Evolutionary conservation across 2,329 filamentous ascomycete species (phyloP).

Genomic region (Hortaea werneckii): DNA sequence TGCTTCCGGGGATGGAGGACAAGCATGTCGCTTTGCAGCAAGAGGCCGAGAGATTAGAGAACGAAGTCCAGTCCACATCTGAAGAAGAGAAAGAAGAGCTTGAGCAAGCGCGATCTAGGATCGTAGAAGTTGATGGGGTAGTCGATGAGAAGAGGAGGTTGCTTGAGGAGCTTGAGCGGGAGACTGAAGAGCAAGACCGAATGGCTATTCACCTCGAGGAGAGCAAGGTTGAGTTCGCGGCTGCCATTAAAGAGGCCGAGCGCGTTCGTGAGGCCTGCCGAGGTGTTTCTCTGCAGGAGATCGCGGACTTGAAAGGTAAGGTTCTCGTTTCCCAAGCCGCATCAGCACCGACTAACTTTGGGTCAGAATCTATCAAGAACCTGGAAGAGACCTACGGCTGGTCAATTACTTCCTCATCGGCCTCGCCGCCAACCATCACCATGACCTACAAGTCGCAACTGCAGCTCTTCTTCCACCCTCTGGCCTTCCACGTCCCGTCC

Average conservation of each 20-base stretch:
- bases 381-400: conserved; percentile 61
- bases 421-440: conserved; percentile 53
- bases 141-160: conserved; percentile 59
- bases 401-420: conserved; percentile 53
- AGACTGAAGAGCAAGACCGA: conserved; percentile 57
- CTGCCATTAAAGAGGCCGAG: conserved; percentile 74
- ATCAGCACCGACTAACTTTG: conserved; percentile 24
- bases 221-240: conserved; percentile 58
- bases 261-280: conserved; percentile 76
- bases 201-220: conserved; percentile 53
- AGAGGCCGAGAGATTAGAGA: conserved; percentile 55
- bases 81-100: conserved; percentile 75
- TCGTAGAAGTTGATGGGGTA: conserved; percentile 55
- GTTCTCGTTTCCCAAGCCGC: neutral
- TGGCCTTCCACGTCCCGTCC: conserved; percentile 40
- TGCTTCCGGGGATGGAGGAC: conserved; percentile 55
- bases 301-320: conserved; percentile 66
- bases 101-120: conserved; percentile 57
- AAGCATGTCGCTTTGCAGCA: conserved; percentile 51
- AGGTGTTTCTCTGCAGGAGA: conserved; percentile 78
- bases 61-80: conserved; percentile 62
- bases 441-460: conserved; percentile 65
- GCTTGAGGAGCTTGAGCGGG: conserved; percentile 55
- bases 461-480: conserved; percentile 60
- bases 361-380: conserved; percentile 46